These are phyloP conservation scores for Penicillium capsulatum DNA, from an alignment of 2,329 filamentous ascomycete genomes.

Conservation along the genomic window DNA sequence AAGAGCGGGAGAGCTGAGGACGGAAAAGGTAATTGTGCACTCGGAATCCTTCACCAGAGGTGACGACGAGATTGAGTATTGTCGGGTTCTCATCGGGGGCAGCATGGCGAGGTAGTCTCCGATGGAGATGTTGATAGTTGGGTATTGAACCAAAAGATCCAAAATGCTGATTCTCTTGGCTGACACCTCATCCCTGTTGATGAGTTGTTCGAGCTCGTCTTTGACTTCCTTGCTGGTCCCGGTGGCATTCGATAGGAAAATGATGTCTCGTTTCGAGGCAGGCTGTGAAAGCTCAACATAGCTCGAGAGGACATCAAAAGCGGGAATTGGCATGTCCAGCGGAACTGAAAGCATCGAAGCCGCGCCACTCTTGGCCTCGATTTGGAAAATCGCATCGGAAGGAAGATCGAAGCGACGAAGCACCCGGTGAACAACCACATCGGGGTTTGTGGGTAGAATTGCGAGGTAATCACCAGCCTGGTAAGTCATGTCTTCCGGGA, in stretches of 20 bases:
- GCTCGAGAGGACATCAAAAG: constrained; percentile 60
- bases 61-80: constrained; percentile 76
- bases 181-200: constrained; percentile 28
- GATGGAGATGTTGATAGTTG: constrained; percentile 58
- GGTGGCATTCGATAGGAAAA: constrained; percentile 44
- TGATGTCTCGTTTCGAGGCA: constrained; percentile 62
- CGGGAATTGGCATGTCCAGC: constrained; percentile 55
- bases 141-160: constrained; percentile 64
- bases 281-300: constrained; percentile 72
- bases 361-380: constrained; percentile 51
- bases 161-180: constrained; percentile 53
- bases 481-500: constrained; percentile 64
- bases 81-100: constrained; percentile 69
- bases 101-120: constrained; percentile 66
- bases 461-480: constrained; percentile 72
- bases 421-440: constrained; percentile 57
- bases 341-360: constrained; percentile 43
- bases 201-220: constrained; percentile 41
- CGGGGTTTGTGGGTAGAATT: constrained; percentile 66
- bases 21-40: constrained; percentile 64
- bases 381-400: constrained; percentile 64
- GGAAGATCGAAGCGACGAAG: constrained; percentile 62
- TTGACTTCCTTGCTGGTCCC: constrained; percentile 48
- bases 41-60: constrained; percentile 56
- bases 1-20: constrained; percentile 56